Conservation (phyloP, 768 basidiomycete genomes). For the Lepiota brunneoincarnata region DNA sequence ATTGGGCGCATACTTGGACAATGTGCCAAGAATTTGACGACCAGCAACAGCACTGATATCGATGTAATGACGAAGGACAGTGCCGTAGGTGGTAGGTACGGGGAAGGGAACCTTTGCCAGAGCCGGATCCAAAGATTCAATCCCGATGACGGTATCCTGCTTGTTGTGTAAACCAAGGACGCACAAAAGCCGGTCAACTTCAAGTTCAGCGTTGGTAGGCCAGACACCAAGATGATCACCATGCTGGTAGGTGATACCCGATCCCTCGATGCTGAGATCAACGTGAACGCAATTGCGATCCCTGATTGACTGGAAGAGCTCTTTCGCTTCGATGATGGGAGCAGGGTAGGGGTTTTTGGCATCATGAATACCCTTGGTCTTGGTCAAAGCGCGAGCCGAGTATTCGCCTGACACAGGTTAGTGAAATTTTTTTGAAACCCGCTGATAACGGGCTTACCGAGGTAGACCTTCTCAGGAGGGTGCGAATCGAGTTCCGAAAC, state of each 20-base stretch:
- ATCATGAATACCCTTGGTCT: slow-evolving; percentile 94
- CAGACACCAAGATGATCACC: slow-evolving; percentile 98
- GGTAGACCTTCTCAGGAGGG: slow-evolving; percentile 87
- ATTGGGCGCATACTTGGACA: slow-evolving; percentile 87
- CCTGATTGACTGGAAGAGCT: slow-evolving; percentile 73
- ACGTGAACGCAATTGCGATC: slow-evolving; percentile 93
- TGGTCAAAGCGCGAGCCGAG: slow-evolving; percentile 89
- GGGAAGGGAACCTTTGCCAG: slow-evolving; percentile 99
- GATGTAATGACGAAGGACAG: slow-evolving; percentile 94
- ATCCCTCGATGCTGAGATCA: slow-evolving; percentile 91
- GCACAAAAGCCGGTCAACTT: slow-evolving; percentile 86
- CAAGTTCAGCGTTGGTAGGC: slow-evolving; percentile 91
- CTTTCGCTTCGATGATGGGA: slow-evolving; percentile 71
- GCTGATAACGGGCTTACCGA: slow-evolving; percentile 51
- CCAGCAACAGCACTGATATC: slow-evolving; percentile 94
- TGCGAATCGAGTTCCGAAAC: slow-evolving; percentile 80
- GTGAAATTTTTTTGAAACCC: slow-evolving; percentile 7
- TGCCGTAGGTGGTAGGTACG: slow-evolving; percentile 90
- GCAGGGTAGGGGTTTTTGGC: slow-evolving; percentile 96
- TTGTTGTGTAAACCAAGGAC: slow-evolving; percentile 82
- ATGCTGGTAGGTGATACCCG: slow-evolving; percentile 97
- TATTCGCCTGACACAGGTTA: slow-evolving; percentile 67
- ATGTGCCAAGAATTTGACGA: slow-evolving; percentile 85
- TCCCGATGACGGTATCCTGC: slow-evolving; percentile 80
- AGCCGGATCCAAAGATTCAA: slow-evolving; percentile 97